Evolutionary conservation across 2,329 filamentous ascomycete genomes (phyloP).

Genomic region (Ceratocystis ficicola): DNA sequence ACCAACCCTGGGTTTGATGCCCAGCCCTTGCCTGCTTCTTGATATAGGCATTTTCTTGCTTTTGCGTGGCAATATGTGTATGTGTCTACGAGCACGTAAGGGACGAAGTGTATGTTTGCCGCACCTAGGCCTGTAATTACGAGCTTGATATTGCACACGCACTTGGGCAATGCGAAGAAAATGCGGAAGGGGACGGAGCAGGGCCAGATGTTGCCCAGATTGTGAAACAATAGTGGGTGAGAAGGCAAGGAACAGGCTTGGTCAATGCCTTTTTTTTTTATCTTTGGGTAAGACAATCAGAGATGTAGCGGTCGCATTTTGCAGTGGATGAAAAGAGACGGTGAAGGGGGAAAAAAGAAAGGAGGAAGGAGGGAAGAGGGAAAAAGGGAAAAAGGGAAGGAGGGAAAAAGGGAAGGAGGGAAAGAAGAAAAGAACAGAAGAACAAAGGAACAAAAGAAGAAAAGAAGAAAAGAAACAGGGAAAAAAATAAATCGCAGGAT

Average conservation of each 20-base stretch:
- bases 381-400: background rate
- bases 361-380: too few species aligned
- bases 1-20: background rate
- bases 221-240: too few species aligned
- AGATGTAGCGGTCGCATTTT: too few species aligned
- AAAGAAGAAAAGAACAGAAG: background rate
- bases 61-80: background rate
- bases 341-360: too few species aligned
- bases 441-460: background rate
- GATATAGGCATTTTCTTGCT: background rate
- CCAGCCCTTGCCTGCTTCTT: background rate
- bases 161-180: background rate
- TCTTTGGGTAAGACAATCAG: too few species aligned
- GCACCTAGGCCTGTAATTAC: too few species aligned
- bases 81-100: background rate
- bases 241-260: conserved; percentile 6
- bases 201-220: too few species aligned
- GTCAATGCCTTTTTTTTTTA: background rate
- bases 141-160: background rate
- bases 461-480: background rate
- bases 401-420: background rate
- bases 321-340: too few species aligned
- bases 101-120: background rate
- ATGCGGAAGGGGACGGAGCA: too few species aligned
- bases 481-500: background rate